phyloP scores from a whole-genome alignment of 2,329 filamentous ascomycete genomes.

The Arachnomyces sp. region DNA sequence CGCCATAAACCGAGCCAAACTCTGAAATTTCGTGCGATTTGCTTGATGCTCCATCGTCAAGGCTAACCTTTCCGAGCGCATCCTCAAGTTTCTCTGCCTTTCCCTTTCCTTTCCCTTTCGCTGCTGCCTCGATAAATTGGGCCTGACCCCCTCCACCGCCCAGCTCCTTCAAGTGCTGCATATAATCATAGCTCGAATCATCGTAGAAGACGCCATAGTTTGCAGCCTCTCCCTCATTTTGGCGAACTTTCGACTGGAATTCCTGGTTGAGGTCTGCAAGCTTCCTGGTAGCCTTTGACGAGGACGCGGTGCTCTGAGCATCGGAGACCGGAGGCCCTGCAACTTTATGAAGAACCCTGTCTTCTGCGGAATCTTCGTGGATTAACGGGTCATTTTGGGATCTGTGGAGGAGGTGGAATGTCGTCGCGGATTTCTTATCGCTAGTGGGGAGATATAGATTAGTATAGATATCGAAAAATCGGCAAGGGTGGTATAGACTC shows the following conservation, averaged over 20 bases:
- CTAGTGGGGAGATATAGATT: constrained; percentile 36
- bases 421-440: constrained; percentile 68
- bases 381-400: constrained; percentile 96
- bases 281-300: constrained; percentile 50
- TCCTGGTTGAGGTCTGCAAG: constrained; percentile 68
- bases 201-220: constrained; percentile 91
- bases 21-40: constrained; percentile 4
- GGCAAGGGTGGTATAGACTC: constrained; percentile 23
- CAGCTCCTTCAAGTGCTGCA: constrained; percentile 96
- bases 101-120: constrained; percentile 61
- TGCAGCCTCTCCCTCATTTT: constrained; percentile 93
- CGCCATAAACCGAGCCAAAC: constrained; percentile 8
- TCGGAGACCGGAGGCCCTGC: constrained; percentile 25
- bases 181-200: constrained; percentile 95
- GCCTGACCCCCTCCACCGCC: constrained; percentile 60
- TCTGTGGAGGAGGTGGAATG: constrained; percentile 40
- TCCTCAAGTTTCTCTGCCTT: constrained; percentile 75
- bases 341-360: constrained; percentile 78
- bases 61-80: constrained; percentile 55
- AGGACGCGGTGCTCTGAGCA: constrained; percentile 15
- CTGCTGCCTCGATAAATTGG: constrained; percentile 68
- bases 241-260: constrained; percentile 63
- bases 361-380: constrained; percentile 78
- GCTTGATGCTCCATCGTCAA: constrained; percentile 36
- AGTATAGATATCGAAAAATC: background rate